phyloP scores from a whole-genome alignment of 2,329 filamentous ascomycete genomes.

The Cercospora sojina region DNA sequence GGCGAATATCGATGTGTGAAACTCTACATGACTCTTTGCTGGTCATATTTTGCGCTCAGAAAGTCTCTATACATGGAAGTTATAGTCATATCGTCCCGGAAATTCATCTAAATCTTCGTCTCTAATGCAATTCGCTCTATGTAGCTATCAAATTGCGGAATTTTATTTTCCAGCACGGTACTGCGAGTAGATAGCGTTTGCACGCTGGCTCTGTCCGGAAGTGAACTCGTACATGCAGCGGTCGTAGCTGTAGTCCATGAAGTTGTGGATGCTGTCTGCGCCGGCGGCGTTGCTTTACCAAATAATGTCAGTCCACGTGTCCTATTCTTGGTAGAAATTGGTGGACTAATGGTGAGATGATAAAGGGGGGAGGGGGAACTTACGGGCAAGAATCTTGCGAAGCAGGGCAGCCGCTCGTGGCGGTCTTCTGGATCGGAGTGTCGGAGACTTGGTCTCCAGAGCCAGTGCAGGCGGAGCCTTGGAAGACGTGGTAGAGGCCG shows the following conservation, averaged over 20 bases:
- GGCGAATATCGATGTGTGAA: background rate
- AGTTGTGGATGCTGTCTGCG: constrained; percentile 54
- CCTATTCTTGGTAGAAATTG: background rate
- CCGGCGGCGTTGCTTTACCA: constrained; percentile 35
- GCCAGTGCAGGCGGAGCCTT: constrained; percentile 43
- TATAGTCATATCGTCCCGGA: background rate
- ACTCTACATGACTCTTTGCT: background rate
- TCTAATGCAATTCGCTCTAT: background rate
- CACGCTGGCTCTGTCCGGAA: constrained; percentile 24
- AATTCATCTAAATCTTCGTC: background rate
- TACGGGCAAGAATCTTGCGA: constrained; percentile 50
- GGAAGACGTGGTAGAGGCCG: constrained; percentile 47
- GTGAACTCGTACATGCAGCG: constrained; percentile 28
- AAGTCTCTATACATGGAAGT: background rate
- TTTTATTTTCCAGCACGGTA: constrained; percentile 24
- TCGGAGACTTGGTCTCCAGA: constrained; percentile 47
- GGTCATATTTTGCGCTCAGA: background rate
- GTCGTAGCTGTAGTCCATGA: constrained; percentile 47
- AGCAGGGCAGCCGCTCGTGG: constrained; percentile 53
- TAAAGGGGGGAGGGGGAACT: background rate
- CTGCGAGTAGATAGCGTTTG: constrained; percentile 24
- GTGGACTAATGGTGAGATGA: background rate
- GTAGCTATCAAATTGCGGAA: background rate
- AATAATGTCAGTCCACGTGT: background rate
- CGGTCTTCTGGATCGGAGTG: constrained; percentile 40